These are phyloP conservation scores for Xylaria sp. DNA, from an alignment of 2,329 filamentous ascomycete species.

Conservation along the genomic window DNA sequence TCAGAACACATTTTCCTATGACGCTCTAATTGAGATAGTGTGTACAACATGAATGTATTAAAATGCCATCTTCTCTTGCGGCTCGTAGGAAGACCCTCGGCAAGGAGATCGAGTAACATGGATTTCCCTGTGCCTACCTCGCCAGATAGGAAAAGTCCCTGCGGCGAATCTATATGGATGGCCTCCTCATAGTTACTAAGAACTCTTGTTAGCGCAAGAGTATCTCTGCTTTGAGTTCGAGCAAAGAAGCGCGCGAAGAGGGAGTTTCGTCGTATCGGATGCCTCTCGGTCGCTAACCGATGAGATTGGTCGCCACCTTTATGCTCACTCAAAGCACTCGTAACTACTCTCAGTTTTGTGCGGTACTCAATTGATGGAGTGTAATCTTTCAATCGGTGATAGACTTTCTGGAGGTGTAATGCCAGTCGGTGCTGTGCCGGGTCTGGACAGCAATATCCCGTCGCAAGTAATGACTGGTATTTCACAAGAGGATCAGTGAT, in stretches of 20 bases:
- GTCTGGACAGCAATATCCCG: constrained; percentile 74
- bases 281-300: constrained; percentile 61
- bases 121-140: constrained; percentile 87
- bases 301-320: constrained; percentile 49
- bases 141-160: constrained; percentile 80
- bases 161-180: constrained; percentile 76
- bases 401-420: constrained; percentile 80
- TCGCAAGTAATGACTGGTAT: constrained; percentile 77
- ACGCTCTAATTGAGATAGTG: constrained; percentile 76
- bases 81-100: constrained; percentile 77
- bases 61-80: constrained; percentile 84
- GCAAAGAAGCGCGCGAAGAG: constrained; percentile 70
- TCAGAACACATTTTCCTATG: constrained; percentile 60
- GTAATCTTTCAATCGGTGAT: constrained; percentile 81
- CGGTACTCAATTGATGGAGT: constrained; percentile 77
- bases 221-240: constrained; percentile 64
- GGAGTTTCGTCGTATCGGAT: constrained; percentile 68
- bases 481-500: constrained; percentile 81
- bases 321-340: constrained; percentile 56
- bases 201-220: constrained; percentile 73
- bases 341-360: constrained; percentile 71
- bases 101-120: constrained; percentile 86
- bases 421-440: constrained; percentile 78
- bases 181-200: constrained; percentile 78
- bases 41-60: constrained; percentile 87